phyloP scores from a whole-genome alignment of 805 yeast species.

The Pichia sporocuriosa region DNA sequence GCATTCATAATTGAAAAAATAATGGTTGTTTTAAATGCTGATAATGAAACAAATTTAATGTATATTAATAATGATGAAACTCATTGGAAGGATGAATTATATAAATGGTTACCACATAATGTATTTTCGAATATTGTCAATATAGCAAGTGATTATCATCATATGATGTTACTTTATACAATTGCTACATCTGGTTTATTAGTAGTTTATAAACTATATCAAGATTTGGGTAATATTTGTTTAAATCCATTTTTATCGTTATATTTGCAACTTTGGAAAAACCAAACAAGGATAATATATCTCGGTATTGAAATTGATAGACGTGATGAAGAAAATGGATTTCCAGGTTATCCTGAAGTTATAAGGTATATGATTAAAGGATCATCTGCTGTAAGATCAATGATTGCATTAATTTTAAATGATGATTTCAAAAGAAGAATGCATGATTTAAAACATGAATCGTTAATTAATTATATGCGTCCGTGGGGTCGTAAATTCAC shows the following conservation, averaged over 20 bases:
- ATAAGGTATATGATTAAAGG: constrained; percentile 52
- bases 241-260: constrained; percentile 57
- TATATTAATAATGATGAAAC: constrained; percentile 35
- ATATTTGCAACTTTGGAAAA: constrained; percentile 59
- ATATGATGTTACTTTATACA: constrained; percentile 41
- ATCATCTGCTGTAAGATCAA: constrained; percentile 54
- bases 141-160: constrained; percentile 26
- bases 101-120: constrained; percentile 34
- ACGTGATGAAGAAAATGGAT: constrained; percentile 37
- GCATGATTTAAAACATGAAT: constrained; percentile 55
- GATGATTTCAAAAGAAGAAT: constrained; percentile 34
- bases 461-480: constrained; percentile 53
- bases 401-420: constrained; percentile 55
- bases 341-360: constrained; percentile 37
- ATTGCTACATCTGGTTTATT: constrained; percentile 37
- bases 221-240: constrained; percentile 27
- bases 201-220: constrained; percentile 39
- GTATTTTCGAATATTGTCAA: constrained; percentile 19
- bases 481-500: constrained; percentile 60
- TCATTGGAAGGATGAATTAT: constrained; percentile 28
- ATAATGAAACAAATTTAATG: constrained; percentile 37
- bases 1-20: constrained; percentile 34
- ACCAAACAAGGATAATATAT: constrained; percentile 51
- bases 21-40: constrained; percentile 32
- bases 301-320: constrained; percentile 58